Evolutionary conservation across 805 yeast genomes (phyloP), one percentile per base, ranked within the genome.

Genomic region (Metschnikowia cerradonensis): DNA sequence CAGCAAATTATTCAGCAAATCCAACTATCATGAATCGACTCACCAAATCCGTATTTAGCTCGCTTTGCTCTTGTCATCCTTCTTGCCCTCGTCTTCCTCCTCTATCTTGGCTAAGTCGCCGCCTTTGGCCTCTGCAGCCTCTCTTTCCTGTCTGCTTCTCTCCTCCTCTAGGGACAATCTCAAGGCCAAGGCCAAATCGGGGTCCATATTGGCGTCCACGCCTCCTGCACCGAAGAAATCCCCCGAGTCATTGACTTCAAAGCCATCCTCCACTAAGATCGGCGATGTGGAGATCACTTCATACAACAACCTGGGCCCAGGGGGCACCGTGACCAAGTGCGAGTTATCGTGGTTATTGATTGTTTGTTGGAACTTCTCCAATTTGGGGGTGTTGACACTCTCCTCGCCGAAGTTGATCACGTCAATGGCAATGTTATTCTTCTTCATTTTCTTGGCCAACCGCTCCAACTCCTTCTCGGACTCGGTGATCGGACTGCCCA

Each of bases 161-260:
- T 92, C 98, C 65, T 94, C 99, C 65, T 94, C 98, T 62, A 94
- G 76, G 0, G 98, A 92, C 68, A 94, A 76, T 65, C 98, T 83
- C 62, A 94, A 80, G 0, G 98, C 99, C 76, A 94, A 77, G 0
- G 98, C 99, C 65, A 94, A 80, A 70, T 94, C 99, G 32, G 98
- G 98, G 62, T 94, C 99, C 83, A 90, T 86, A 58, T 84, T 83
- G 32, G 96, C 92, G 68, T 92, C 98, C 37, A 73, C 64, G 44
- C 75, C 80, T 19, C 71, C 79, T 39, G 66, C 71, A 52, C 64
- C 69, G 33, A 68, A 73, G 39, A 63, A 66, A n/a, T 66, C 74
- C 20, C 56, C 54, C 11, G 56, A 43, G 3, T 75, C 80, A 17
- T 75, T 80, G 36, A 71, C 70, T 14, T 73, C 76, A 42, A 78